phyloP scores from a whole-genome alignment of 2,329 filamentous ascomycete genomes.

The Rhinocladiella mackenziei region DNA sequence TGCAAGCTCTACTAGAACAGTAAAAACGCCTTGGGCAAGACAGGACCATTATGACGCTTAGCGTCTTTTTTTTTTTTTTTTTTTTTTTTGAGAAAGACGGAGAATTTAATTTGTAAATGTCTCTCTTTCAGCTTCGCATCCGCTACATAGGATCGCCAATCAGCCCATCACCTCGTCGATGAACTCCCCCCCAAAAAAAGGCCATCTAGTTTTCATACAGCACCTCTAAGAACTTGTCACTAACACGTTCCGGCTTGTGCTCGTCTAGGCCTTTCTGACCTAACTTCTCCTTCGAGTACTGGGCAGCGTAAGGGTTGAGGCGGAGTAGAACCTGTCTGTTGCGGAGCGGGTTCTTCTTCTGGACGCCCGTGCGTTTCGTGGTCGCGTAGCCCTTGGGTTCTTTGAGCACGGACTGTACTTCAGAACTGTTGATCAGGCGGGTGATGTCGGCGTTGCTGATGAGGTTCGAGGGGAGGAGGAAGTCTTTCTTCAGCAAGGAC shows the following conservation, averaged over 20 bases:
- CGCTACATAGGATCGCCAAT: too few species aligned
- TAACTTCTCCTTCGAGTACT: slow-evolving; percentile 81
- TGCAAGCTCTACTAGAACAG: background rate
- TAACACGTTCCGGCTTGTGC: slow-evolving; percentile 57
- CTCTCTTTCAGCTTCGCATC: too few species aligned
- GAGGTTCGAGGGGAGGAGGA: slow-evolving; percentile 87
- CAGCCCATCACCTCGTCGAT: background rate
- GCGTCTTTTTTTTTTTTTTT: too few species aligned
- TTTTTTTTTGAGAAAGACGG: too few species aligned
- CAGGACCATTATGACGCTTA: background rate
- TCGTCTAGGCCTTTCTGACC: slow-evolving; percentile 64
- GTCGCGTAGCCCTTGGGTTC: slow-evolving; percentile 83
- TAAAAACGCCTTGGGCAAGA: background rate
- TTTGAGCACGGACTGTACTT: slow-evolving; percentile 93
- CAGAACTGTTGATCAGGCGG: slow-evolving; percentile 98
- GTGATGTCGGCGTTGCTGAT: slow-evolving; percentile 91
- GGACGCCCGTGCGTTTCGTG: slow-evolving; percentile 84
- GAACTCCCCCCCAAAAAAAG: background rate
- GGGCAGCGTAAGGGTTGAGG: slow-evolving; percentile 94
- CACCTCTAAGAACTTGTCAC: slow-evolving; percentile 51
- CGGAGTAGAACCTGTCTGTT: slow-evolving; percentile 99
- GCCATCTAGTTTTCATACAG: slow-evolving; percentile 49
- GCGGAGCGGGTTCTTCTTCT: slow-evolving; percentile 99
- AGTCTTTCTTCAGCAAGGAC: slow-evolving; percentile 97
- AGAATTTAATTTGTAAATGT: too few species aligned